Evolutionary conservation across 148 eudicot genomes (phyloP).

Genomic region (Rhododendron ovatum): DNA sequence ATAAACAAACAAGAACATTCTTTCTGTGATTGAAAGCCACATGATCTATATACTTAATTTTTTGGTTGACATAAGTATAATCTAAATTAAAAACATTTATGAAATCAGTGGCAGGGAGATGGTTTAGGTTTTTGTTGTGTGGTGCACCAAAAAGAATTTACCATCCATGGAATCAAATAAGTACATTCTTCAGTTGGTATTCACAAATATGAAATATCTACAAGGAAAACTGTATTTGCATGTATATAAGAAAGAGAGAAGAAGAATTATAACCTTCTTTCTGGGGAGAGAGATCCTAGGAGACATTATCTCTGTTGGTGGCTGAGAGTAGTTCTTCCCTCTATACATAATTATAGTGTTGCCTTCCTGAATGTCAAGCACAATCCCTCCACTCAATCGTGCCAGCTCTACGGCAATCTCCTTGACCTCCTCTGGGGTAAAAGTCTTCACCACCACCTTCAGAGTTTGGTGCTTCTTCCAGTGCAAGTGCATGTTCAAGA

Average conservation of each 20-base stretch:
- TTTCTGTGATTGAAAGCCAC: neutral
- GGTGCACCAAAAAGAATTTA: neutral
- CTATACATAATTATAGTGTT: constrained; percentile 88
- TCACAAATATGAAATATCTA: neutral
- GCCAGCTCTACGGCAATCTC: constrained; percentile 91
- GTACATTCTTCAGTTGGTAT: neutral
- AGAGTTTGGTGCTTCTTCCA: constrained; percentile 98
- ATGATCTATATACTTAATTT: neutral
- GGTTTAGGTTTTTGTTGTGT: neutral
- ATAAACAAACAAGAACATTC: neutral
- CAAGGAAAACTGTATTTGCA: neutral
- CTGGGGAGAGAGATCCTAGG: constrained; percentile 79
- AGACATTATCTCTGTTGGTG: constrained; percentile 98
- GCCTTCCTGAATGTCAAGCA: constrained; percentile 81
- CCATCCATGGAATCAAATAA: neutral
- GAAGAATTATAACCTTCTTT: constrained; percentile 58
- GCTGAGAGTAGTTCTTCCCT: constrained; percentile 95
- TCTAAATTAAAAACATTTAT: neutral
- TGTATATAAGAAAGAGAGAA: neutral
- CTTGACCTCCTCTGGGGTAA: constrained; percentile 78
- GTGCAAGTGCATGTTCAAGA: constrained; percentile 95
- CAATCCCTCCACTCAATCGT: constrained; percentile 88
- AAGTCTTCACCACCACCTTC: constrained; percentile 81
- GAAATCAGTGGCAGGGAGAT: neutral
- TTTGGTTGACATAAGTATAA: neutral